Base-by-base conservation (phyloP, 2,329 filamentous ascomycete genomes). In the Alternaria brassicicola region DNA sequence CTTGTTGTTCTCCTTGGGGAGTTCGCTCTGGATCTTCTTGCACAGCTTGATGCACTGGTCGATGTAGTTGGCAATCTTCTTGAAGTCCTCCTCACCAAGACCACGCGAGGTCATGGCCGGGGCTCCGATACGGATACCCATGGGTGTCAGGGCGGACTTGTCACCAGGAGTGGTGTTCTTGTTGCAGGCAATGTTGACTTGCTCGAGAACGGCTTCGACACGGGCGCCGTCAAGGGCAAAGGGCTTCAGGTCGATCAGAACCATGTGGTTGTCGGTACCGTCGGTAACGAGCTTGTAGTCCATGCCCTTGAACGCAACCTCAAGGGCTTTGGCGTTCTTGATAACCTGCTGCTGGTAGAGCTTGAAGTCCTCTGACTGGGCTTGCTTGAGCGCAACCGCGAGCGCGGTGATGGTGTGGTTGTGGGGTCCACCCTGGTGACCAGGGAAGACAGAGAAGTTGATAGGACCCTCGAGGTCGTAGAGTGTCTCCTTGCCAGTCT, bases 161-260 rank as follows among this genome's bases (percentile, higher is more conserved):
- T 99, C 95, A 41, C 94, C 95, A 1, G 95, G 95, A 0, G 97
- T 94, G 7, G 95, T 97, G 82, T 99, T 99, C 86, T 99, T 99
- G 85, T 99, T 99, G 76, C 91, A 90, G n/a, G 95, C 95, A 51
- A 98, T 94, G 70, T 94, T 94, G 66, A 96, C 92, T 45, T 96
- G 87, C 78, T 97, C 93, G 23, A 97, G 85, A 15, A 97, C 88
- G 45, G 92, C 89, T 82, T 97, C 93, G 13, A 97, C 92, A 52
- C 93, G 89, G 23, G 90, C 90, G 67, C 93, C 93, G 74, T 99
- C 95, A 61, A 99, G 88, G 57, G 85, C 85, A 76, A 95, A 91
- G 35, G 91, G 88, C 82, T 96, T 96, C 49, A 99, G 86, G 78
- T 99, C 95, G 47, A 95, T 84, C 17, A 99, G 86, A 10, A 99